Base-by-base conservation (phyloP, 2,329 filamentous ascomycete species). In the Taxawa tesnikishii region DNA sequence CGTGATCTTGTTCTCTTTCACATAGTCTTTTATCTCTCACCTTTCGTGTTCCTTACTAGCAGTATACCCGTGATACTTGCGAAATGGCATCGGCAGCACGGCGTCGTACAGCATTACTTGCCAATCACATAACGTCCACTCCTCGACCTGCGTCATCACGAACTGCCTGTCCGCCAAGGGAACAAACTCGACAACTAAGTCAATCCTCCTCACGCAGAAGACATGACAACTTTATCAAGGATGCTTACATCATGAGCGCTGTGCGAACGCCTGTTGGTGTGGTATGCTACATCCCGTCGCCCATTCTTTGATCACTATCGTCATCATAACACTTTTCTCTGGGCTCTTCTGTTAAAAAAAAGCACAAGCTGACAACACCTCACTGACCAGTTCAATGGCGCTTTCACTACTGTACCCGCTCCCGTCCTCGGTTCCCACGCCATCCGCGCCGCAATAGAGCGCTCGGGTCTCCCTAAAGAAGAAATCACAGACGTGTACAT, bases 401-500 rank as follows among this genome's bases (percentile, higher is more conserved):
- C 83, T 11, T 90, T 92, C 55, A 70, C 80, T 27, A 80, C 72
- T 28, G 75, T 96, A 18, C 68, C 85, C 3, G 88, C 87, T 7
- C 81, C 90, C n/a, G 71, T 82, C 50, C 79, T 98, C 28, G 90
- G 83, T 44, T 84, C 88, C 17, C 76, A 78, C 11, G 90, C 87
- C 37, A 96, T 98, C 64, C 90, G 87, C 58, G 80, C 84, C 28
- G 90, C 90, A 16, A 60, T 98, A 33, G 73, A 79, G 45, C 93
- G 90, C 59, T 92, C 87, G 32, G 78, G 75, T 42, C 71, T 96
- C 5, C 87, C 90, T 2, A 57, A 75, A 32, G 75, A 79, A 19
- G 81, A 80, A 53, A 83, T 96, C 49, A 81, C 79, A 41, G 82
- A 93, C 59, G 84, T 96, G 11, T 96, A 96, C 65, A 93, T 96